Conservation (phyloP, 2,329 filamentous ascomycete species). For the Davidsoniella virescens region DNA sequence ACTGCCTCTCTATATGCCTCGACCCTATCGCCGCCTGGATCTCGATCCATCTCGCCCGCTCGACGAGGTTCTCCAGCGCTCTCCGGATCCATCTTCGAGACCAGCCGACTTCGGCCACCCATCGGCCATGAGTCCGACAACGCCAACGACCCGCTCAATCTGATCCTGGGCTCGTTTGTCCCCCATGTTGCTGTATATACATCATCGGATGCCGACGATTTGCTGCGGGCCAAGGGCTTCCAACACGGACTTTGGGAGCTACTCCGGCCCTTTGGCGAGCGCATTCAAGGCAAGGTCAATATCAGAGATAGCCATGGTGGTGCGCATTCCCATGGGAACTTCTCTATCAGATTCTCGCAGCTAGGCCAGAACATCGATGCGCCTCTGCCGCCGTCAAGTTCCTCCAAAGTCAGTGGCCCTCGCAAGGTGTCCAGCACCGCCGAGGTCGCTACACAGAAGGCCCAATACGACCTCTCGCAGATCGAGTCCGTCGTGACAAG, state of each 20-base stretch:
- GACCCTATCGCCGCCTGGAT: constrained; percentile 50
- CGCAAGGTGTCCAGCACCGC: constrained; percentile 4
- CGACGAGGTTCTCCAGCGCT: constrained; percentile 39
- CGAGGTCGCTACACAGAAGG: constrained; percentile 10
- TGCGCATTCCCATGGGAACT: constrained; percentile 75
- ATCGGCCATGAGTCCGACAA: constrained; percentile 28
- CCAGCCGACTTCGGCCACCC: constrained; percentile 27
- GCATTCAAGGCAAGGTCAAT: constrained; percentile 70
- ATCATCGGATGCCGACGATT: constrained; percentile 69
- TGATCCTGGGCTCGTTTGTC: constrained; percentile 73
- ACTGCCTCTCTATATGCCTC: constrained; percentile 45
- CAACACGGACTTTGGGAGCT: constrained; percentile 67
- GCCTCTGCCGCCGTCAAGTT: constrained; percentile 26
- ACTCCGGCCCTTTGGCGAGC: constrained; percentile 79
- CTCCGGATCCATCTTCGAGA: constrained; percentile 41
- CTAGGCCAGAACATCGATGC: constrained; percentile 44
- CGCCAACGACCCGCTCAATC: constrained; percentile 38
- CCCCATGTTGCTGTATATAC: constrained; percentile 77
- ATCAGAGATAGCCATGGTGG: constrained; percentile 80
- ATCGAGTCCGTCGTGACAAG: constrained; percentile 69
- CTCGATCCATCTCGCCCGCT: constrained; percentile 51
- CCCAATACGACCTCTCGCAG: constrained; percentile 31
- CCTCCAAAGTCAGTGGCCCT: constrained; percentile 4
- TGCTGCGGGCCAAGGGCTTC: constrained; percentile 74
- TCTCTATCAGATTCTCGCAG: constrained; percentile 68